These are phyloP conservation scores for Saururus chinensis DNA, from an alignment of 164 flowering plant genomes.

Conservation along the genomic window DNA sequence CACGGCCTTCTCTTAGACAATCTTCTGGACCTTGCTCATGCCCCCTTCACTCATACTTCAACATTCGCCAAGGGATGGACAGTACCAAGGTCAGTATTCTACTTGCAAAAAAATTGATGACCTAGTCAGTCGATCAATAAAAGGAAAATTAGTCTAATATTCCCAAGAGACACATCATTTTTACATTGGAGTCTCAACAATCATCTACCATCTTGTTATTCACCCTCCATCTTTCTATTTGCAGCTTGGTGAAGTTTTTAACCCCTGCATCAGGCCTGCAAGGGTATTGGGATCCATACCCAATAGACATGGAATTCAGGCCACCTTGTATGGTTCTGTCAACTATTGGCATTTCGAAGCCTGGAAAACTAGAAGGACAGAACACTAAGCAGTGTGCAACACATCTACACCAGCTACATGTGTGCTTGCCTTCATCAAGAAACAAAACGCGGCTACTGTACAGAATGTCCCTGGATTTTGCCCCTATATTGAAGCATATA, in stretches of 20 bases:
- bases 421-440: conserved; percentile 79
- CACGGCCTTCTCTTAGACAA: conserved; percentile 93
- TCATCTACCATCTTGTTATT: neutral
- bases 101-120: neutral
- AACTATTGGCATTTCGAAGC: conserved; percentile 94
- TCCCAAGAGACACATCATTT: neutral
- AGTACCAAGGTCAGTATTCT: conserved; percentile 63
- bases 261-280: conserved; percentile 91
- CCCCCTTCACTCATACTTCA: conserved; percentile 96
- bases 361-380: conserved; percentile 88
- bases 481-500: conserved; percentile 66
- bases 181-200: neutral
- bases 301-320: conserved; percentile 92
- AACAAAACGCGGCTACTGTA: conserved; percentile 69
- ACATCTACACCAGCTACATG: conserved; percentile 96
- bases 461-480: conserved; percentile 97
- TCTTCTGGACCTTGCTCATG: conserved; percentile 96
- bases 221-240: conserved; percentile 3
- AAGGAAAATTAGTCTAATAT: no score
- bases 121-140: neutral
- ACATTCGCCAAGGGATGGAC: conserved; percentile 98
- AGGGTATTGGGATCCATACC: conserved; percentile 99
- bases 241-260: conserved; percentile 91
- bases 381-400: conserved; percentile 71
- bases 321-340: conserved; percentile 99